A percentile compares a stretch with the other conserved stretches of the same genome.
phyloP scores from a whole-genome alignment of 805 yeast species.

The Saccharomycopsis oosterbeekiorum region DNA sequence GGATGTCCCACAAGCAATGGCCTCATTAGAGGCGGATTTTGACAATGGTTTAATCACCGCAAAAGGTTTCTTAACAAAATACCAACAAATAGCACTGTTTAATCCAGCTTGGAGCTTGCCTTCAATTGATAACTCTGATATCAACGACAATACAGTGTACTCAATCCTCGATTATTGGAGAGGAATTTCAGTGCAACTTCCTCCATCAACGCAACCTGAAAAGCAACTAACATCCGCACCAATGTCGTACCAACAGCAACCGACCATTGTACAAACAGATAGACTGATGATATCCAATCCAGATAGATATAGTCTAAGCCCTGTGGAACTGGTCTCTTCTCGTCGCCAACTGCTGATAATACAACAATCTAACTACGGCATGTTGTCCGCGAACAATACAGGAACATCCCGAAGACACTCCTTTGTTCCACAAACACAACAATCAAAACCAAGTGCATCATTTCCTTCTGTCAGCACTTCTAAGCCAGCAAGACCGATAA shows the following conservation, averaged over 20 bases:
- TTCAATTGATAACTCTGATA: neutral
- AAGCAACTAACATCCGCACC: neutral
- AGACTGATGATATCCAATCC: neutral
- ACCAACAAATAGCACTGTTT: slow-evolving; percentile 8
- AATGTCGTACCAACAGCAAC: neutral
- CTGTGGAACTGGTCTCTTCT: neutral
- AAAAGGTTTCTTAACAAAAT: slow-evolving; percentile 57
- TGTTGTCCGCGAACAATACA: neutral
- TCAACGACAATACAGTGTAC: neutral
- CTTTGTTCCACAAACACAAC: neutral
- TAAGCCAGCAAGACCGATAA: neutral
- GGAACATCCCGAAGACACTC: neutral
- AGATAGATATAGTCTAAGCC: neutral
- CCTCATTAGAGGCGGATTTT: slow-evolving; percentile 31
- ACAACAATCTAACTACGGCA: neutral
- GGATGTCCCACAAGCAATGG: slow-evolving; percentile 2
- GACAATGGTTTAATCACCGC: slow-evolving; percentile 64
- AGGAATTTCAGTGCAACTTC: neutral
- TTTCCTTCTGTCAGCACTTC: neutral
- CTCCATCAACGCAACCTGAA: neutral
- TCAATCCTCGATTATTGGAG: neutral
- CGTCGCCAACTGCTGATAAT: neutral
- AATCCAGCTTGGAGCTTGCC: neutral
- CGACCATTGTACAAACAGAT: neutral
- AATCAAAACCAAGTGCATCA: neutral